phyloP scores from a whole-genome alignment of 352 stramenopile genomes.

The Plasmopara viticola region DNA sequence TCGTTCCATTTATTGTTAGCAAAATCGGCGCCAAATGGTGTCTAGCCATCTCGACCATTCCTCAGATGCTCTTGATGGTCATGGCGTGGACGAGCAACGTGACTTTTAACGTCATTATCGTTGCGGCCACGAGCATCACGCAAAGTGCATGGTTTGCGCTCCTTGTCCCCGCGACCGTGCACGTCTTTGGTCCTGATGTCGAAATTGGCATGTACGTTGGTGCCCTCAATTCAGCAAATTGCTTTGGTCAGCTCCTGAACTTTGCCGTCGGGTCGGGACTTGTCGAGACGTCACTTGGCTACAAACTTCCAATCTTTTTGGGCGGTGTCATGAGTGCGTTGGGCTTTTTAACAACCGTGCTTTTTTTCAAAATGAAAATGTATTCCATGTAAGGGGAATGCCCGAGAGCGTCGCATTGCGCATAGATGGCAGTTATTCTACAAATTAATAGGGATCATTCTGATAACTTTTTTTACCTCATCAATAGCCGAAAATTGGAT shows the following conservation, averaged over 20 bases:
- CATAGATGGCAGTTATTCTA: no score
- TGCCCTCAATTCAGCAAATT: conserved; percentile 65
- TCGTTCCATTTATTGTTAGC: conserved; percentile 33
- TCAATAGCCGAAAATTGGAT: no score
- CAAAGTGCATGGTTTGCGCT: conserved; percentile 44
- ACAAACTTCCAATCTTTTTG: conserved; percentile 57
- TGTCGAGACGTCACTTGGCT: conserved; percentile 51
- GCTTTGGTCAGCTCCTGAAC: conserved; percentile 61
- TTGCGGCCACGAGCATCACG: conserved; percentile 42
- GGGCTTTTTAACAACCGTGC: conserved; percentile 40
- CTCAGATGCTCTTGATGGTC: conserved; percentile 45
- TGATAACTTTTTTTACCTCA: no score
- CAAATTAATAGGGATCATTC: no score
- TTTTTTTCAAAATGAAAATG: conserved; percentile 63
- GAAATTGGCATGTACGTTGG: conserved; percentile 61
- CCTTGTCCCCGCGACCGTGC: conserved; percentile 52
- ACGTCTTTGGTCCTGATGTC: conserved; percentile 39
- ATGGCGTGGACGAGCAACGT: conserved; percentile 41
- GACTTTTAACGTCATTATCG: conserved; percentile 32
- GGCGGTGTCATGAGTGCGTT: conserved; percentile 48
- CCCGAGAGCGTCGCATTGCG: no score
- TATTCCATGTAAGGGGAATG: conserved; percentile 42
- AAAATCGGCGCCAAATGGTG: conserved; percentile 42
- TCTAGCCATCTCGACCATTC: conserved; percentile 27
- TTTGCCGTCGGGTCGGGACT: conserved; percentile 44